Evolutionary conservation across 2,329 filamentous ascomycete genomes (phyloP), one percentile per base, ranked within the genome.

Genomic region (Davidsoniella australis): DNA sequence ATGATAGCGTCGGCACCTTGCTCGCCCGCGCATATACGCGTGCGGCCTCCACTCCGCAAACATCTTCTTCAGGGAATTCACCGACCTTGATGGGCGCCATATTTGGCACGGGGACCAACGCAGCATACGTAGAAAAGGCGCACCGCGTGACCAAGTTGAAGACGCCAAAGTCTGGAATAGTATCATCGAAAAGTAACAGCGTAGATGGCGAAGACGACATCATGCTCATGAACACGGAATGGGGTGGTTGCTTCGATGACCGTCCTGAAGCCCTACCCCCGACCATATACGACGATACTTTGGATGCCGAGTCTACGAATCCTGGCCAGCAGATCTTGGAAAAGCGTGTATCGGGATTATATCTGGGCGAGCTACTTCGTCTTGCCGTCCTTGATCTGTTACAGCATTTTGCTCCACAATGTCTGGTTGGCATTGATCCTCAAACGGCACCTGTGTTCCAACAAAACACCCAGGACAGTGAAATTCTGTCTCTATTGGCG

Each of bases 221-320:
- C 56, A 86, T 87, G 82, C 78, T 87, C 53, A 71, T 88, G 59
- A 88, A 87, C 61, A 81, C 80, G 1, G 83, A 88, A 65, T 88
- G 83, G 82, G 83, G 83, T 53, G 82, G 78, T 53, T 45, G 42
- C 26, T 87, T 87, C 58, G 83, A 87, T 64, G 84, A 83, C 61
- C 67, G 71, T 18, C 68, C 85, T 40, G 73, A 70, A 51, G 78
- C 82, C 5, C 66, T 87, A n/a, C 82, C 82, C 8, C 74, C 72
- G 55, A 87, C 82, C 0, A 64, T 69, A 2, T 86, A 82, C 59
- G 83, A 88, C 60, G 60, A 66, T 33, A 69, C 72, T 47, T 69
- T 88, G 14, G 82, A 88, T 60, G 64, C 64, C 10, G 75, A 77
- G 44, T 82, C 76, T 48, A 72, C 77, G 54, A 86, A 88, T 60